Conservation (phyloP, 2,329 filamentous ascomycete genomes). For the Xylaria polymorpha region DNA sequence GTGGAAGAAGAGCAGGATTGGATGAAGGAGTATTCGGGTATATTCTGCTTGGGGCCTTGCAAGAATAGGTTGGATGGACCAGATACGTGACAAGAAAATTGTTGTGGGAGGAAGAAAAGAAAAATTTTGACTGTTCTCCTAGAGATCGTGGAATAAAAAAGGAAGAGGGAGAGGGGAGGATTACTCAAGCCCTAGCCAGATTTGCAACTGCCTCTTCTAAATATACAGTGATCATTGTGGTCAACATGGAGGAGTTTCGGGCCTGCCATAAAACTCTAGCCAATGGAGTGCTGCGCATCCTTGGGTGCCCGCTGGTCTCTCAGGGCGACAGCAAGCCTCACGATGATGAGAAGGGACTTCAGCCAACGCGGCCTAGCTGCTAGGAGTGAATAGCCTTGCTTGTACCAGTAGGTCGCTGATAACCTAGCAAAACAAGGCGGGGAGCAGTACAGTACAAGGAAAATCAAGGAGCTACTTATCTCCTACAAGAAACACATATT, state of each 20-base stretch:
- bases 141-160: neutral
- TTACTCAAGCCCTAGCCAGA: neutral
- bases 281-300: constrained; percentile 2
- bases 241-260: neutral
- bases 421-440: neutral
- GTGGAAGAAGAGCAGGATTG: neutral
- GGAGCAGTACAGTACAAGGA: neutral
- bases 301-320: neutral
- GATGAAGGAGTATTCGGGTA: neutral
- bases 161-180: neutral
- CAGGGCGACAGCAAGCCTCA: constrained; percentile 15
- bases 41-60: neutral
- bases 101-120: constrained; percentile 1
- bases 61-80: neutral
- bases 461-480: neutral
- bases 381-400: neutral
- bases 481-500: neutral
- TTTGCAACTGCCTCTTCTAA: neutral
- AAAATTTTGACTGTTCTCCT: neutral
- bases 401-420: neutral
- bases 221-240: neutral
- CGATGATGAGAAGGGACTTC: neutral
- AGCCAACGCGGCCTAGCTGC: neutral
- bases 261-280: neutral
- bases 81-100: neutral